These are phyloP conservation scores for Pythium aquatile DNA, from an alignment of 352 stramenopile species.

Conservation along the genomic window DNA sequence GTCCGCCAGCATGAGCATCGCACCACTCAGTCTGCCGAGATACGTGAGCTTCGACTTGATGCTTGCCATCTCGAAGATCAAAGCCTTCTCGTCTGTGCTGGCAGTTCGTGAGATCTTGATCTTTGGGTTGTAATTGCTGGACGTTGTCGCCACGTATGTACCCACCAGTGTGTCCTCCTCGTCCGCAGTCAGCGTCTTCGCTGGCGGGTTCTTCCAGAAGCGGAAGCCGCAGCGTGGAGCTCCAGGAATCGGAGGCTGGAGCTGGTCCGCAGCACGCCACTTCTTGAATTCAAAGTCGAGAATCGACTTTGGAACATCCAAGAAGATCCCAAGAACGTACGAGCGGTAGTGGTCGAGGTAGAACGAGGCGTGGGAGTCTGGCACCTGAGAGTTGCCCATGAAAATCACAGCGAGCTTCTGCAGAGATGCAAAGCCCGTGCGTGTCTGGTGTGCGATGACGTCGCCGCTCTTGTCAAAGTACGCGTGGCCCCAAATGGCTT, in stretches of 20 bases:
- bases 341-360: constrained; percentile 59
- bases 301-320: constrained; percentile 55
- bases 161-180: constrained; percentile 41
- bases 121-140: constrained; percentile 37
- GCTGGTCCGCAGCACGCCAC: constrained; percentile 37
- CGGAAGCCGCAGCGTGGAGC: constrained; percentile 35
- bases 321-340: constrained; percentile 65
- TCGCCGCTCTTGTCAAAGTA: constrained; percentile 75
- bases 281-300: constrained; percentile 42
- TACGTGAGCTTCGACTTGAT: constrained; percentile 1
- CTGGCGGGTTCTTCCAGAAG: constrained; percentile 46
- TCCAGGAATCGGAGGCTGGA: constrained; percentile 32
- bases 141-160: constrained; percentile 38
- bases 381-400: constrained; percentile 57
- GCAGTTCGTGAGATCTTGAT: constrained; percentile 25
- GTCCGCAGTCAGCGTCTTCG: constrained; percentile 23
- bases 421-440: constrained; percentile 47
- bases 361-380: constrained; percentile 35
- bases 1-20: not conserved
- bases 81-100: not conserved
- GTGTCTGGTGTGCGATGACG: constrained; percentile 48
- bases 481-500: constrained; percentile 56
- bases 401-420: constrained; percentile 55
- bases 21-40: not conserved
- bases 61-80: not conserved